Evolutionary conservation across 2,329 filamentous ascomycete genomes (phyloP).

Genomic region (Tolypocladium endophyticum): DNA sequence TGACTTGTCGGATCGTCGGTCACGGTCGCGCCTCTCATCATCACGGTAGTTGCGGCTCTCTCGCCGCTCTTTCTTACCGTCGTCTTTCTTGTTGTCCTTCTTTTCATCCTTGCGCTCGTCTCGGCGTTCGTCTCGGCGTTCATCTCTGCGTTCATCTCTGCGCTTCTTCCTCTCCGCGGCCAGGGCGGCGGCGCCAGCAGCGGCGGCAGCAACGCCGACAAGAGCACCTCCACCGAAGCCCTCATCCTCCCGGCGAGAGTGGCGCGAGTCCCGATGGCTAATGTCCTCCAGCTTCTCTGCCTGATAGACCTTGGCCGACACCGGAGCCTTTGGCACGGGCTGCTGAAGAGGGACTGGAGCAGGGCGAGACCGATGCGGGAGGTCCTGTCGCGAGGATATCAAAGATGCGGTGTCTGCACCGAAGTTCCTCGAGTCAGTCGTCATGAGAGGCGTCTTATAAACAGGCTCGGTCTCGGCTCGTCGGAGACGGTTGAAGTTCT

Average conservation of each 20-base stretch:
- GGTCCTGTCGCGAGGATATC: constrained; percentile 29
- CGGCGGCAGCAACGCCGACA: constrained; percentile 36
- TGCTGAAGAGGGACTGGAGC: constrained; percentile 67
- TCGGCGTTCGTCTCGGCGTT: constrained; percentile 10
- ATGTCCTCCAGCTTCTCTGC: constrained; percentile 29
- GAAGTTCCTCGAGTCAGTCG: constrained; percentile 52
- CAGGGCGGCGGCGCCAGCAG: constrained; percentile 30
- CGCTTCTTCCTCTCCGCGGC: constrained; percentile 14
- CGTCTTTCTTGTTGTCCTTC: constrained; percentile 1
- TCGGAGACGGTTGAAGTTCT: constrained; percentile 9
- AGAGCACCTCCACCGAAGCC: constrained; percentile 34
- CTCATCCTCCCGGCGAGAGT: constrained; percentile 22
- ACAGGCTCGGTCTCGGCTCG: constrained; percentile 12
- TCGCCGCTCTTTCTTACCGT: neutral
- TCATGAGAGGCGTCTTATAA: constrained; percentile 35
- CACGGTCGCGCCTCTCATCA: constrained; percentile 10
- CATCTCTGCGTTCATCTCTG: constrained; percentile 8
- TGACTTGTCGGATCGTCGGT: constrained; percentile 4
- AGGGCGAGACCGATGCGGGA: constrained; percentile 35
- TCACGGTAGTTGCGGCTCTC: constrained; percentile 7
- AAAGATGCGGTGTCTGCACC: constrained; percentile 44
- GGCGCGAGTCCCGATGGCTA: constrained; percentile 20
- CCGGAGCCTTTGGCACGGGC: constrained; percentile 67
- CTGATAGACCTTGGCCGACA: constrained; percentile 59
- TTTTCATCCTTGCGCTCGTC: constrained; percentile 8